Percentiles rank a stretch among this genome's conserved stretches.
phyloP scores from a whole-genome alignment of 1,284 basidiomycete species.

The Cutaneotrichosporon cutaneum region DNA sequence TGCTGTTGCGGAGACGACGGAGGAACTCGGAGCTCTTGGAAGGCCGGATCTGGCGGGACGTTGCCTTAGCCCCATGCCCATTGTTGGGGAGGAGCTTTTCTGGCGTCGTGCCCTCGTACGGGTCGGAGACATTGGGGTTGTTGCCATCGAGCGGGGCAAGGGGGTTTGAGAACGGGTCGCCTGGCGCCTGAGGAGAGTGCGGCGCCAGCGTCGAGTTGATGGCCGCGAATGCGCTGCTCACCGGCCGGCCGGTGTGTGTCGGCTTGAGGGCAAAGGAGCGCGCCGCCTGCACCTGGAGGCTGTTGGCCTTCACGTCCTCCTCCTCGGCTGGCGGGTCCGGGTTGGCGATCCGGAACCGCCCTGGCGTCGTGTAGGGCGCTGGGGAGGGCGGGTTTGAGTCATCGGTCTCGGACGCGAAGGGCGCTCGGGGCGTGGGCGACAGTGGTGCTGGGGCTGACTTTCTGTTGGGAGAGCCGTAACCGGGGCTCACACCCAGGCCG shows the following conservation, averaged over 20 bases:
- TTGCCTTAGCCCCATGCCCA: not conserved
- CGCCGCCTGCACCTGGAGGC: not conserved
- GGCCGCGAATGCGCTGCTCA: not conserved
- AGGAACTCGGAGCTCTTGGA: slow-evolving; percentile 18
- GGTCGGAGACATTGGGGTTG: not conserved
- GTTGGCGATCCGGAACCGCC: slow-evolving; percentile 12
- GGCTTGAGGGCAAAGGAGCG: not conserved
- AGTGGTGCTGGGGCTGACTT: not conserved
- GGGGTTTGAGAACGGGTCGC: not conserved
- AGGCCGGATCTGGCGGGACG: slow-evolving; percentile 1
- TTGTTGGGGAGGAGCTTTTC: slow-evolving; percentile 5
- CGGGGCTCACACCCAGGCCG: not conserved
- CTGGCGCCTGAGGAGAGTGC: not conserved
- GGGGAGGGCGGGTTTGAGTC: not conserved
- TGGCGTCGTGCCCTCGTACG: not conserved
- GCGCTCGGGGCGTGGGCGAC: not conserved
- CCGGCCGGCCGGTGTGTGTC: not conserved
- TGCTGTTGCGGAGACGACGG: slow-evolving; percentile 9
- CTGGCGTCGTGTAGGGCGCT: slow-evolving; percentile 4
- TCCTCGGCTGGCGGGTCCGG: slow-evolving; percentile 7
- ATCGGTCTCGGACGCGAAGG: not conserved
- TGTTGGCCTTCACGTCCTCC: not conserved
- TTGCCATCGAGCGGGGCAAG: slow-evolving; percentile 5
- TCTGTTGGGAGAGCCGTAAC: not conserved
- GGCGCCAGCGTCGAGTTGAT: not conserved